These are phyloP conservation scores for Aspergillus sp. DNA, from an alignment of 2,329 filamentous ascomycete species.

Conservation along the genomic window DNA sequence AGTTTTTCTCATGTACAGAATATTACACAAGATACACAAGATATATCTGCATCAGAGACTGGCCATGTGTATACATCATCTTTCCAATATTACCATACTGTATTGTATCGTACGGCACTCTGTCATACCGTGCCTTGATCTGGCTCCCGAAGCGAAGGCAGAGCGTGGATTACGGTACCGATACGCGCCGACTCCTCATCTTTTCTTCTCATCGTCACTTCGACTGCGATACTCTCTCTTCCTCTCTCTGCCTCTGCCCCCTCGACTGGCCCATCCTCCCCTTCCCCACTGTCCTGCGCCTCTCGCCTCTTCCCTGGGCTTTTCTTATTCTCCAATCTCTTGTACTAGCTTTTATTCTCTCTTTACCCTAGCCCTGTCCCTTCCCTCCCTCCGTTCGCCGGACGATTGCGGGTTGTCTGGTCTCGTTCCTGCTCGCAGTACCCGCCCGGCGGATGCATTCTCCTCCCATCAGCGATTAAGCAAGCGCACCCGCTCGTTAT, in stretches of 20 bases:
- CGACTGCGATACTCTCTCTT: slow-evolving; percentile 10
- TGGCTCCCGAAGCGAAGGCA: slow-evolving; percentile 1
- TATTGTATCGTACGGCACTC: no score
- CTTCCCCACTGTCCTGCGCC: slow-evolving; percentile 1
- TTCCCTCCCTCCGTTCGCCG: slow-evolving; percentile 4
- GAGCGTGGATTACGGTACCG: no score
- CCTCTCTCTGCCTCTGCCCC: slow-evolving; percentile 8
- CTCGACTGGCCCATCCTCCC: neutral
- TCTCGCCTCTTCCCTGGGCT: slow-evolving; percentile 5
- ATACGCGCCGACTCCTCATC: slow-evolving; percentile 7
- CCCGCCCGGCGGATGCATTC: slow-evolving; percentile 22
- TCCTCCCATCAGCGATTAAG: slow-evolving; percentile 20
- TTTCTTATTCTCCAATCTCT: slow-evolving; percentile 9
- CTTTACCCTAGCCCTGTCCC: slow-evolving; percentile 6
- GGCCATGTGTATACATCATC: no score
- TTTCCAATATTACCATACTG: no score
- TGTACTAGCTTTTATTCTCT: slow-evolving; percentile 7
- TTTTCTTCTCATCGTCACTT: slow-evolving; percentile 7
- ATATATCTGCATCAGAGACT: no score
- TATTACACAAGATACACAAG: no score
- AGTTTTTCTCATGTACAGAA: no score
- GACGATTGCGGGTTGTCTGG: slow-evolving; percentile 3
- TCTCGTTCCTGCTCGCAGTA: slow-evolving; percentile 20
- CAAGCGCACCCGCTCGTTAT: slow-evolving; percentile 14
- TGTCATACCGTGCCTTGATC: no score